Evolutionary conservation across 2,329 filamentous ascomycete species (phyloP), one percentile per base, ranked within the genome.

Genomic region (Acrodontium crateriforme): DNA sequence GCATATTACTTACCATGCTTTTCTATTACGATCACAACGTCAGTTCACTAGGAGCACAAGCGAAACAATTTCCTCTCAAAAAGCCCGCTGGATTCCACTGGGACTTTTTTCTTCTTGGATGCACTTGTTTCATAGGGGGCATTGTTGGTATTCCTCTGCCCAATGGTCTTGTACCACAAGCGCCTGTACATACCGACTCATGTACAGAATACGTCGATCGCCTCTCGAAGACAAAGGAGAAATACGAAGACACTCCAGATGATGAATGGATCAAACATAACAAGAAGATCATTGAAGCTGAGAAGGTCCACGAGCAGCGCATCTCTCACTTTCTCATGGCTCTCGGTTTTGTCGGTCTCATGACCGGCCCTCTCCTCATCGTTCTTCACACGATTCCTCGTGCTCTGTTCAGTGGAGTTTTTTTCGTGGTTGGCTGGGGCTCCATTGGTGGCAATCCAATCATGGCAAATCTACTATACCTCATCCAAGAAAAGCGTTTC

Each of bases 51-150:
- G 68, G 62, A 7, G 67, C 67, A 0, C 68, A 71, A 47, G 66
- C 63, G 9, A 62, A 60, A 15, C 58, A 68, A 15, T 71, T 65
- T 25, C 67, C 67, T 0, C 52, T 72, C 8, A 60, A 59, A 28
- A 71, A 72, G 38, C 67, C 67, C 0, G 66, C 65, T 0, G 67
- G 67, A n/a, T 71, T 71, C 41, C 66, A 71, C 43, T 71, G 67
- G 67, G 68, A 71, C 44, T 62, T 71, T 40, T 71, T 70, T 46
- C 55, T 72, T 0, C 56, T 71, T 0, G 68, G 67, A 5, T 57
- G 61, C 34, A 70, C 67, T 0, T 69, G 64, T 2, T 65, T 67
- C 34, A 55, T 71, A 12, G 58, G 60, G 2, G 67, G 65, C 0
- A 57, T 72, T n/a, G 53, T 71, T 8, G 66, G 65, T 2, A 58